These are phyloP conservation scores for Boechera retrofracta DNA, from an alignment of 345 rosid species.

Conservation along the genomic window DNA sequence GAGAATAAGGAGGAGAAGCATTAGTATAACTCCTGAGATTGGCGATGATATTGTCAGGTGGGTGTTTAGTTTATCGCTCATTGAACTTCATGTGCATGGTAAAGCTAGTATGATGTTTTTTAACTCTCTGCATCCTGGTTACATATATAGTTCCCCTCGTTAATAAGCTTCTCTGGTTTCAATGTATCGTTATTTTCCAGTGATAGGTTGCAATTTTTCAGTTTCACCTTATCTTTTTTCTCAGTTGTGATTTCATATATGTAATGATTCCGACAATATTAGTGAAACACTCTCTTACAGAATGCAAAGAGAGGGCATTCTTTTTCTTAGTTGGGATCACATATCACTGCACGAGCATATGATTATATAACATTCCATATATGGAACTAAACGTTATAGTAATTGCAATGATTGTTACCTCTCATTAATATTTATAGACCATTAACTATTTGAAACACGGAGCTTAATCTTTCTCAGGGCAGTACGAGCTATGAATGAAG, in stretches of 20 bases:
- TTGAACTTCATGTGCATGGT: slow-evolving; percentile 20
- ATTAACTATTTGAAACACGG: slow-evolving; percentile 15
- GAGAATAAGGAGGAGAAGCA: slow-evolving; percentile 95
- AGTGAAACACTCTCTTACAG: not conserved
- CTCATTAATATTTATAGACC: slow-evolving; percentile 11
- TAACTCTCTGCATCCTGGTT: slow-evolving; percentile 18
- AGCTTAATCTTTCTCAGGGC: slow-evolving; percentile 71
- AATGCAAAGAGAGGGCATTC: not conserved
- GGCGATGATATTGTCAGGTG: slow-evolving; percentile 99
- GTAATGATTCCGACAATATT: not conserved
- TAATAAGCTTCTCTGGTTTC: slow-evolving; percentile 4
- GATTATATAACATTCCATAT: not conserved
- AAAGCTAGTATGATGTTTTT: slow-evolving; percentile 14
- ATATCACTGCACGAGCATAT: not conserved
- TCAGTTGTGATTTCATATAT: slow-evolving; percentile 7
- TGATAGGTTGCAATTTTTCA: slow-evolving; percentile 18
- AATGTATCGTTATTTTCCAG: not conserved
- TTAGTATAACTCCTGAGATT: slow-evolving; percentile 97
- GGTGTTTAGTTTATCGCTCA: slow-evolving; percentile 7
- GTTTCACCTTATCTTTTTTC: not conserved
- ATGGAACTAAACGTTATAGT: not conserved
- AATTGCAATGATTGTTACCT: slow-evolving; percentile 19
- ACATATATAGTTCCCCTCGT: slow-evolving; percentile 3
- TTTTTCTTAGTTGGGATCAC: slow-evolving; percentile 20
- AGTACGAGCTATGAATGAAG: slow-evolving; percentile 95